phyloP scores from a whole-genome alignment of 768 basidiomycete genomes.

The Boletellus ananiceps region DNA sequence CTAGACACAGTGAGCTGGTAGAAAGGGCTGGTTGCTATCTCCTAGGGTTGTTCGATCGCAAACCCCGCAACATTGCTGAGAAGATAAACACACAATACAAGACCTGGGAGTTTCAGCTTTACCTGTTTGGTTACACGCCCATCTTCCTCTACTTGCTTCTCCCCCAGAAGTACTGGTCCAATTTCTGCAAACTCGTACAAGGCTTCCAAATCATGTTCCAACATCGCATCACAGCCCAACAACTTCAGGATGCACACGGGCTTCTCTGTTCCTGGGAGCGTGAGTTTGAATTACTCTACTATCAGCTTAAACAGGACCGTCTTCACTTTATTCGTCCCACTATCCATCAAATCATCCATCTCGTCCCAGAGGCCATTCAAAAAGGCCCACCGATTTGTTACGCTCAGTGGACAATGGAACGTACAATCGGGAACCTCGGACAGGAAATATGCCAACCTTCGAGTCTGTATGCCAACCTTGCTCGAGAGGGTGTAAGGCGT shows the following conservation, averaged over 20 bases:
- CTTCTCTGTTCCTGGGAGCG: slow-evolving; percentile 17
- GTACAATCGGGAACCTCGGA: slow-evolving; percentile 24
- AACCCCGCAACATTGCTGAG: too few species aligned
- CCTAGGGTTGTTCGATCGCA: too few species aligned
- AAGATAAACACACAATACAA: too few species aligned
- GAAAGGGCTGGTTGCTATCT: too few species aligned
- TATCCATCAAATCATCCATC: slow-evolving; percentile 26
- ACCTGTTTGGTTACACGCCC: too few species aligned
- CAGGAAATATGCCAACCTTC: slow-evolving; percentile 24
- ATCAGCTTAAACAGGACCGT: slow-evolving; percentile 15
- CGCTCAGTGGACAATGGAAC: slow-evolving; percentile 31
- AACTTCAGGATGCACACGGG: slow-evolving; percentile 1
- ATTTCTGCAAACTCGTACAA: too few species aligned
- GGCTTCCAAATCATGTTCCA: too few species aligned
- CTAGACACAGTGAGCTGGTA: too few species aligned
- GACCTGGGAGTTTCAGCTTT: too few species aligned
- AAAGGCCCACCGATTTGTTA: slow-evolving; percentile 20
- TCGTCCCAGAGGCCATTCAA: slow-evolving; percentile 18
- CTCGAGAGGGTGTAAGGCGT: slow-evolving; percentile 16
- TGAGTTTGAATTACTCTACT: slow-evolving; percentile 30
- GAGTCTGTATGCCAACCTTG: slow-evolving; percentile 24
- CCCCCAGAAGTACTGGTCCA: too few species aligned
- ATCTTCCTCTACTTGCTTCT: too few species aligned
- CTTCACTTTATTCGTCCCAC: slow-evolving; percentile 27
- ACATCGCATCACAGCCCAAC: too few species aligned